These are phyloP conservation scores for Aspergillus niger DNA, from an alignment of 2,329 filamentous ascomycete genomes.

Conservation along the genomic window DNA sequence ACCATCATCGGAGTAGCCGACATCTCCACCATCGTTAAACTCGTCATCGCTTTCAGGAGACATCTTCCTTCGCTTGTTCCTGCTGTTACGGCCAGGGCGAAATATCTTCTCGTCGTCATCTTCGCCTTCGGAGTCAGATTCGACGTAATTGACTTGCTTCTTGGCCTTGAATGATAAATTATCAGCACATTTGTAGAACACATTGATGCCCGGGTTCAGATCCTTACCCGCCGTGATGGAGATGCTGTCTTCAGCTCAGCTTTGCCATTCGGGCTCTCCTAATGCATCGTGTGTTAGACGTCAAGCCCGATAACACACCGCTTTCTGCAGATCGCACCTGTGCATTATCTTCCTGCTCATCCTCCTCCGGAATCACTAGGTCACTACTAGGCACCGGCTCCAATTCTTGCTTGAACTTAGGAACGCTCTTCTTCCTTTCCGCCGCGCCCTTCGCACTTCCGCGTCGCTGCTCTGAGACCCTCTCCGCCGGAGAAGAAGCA, in stretches of 20 bases:
- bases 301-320: neutral
- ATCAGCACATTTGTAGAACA: neutral
- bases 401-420: conserved; percentile 51
- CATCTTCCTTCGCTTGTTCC: conserved; percentile 62
- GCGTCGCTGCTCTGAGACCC: conserved; percentile 34
- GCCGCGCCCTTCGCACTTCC: conserved; percentile 39
- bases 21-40: conserved; percentile 62
- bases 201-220: neutral
- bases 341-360: conserved; percentile 39
- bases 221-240: conserved; percentile 74
- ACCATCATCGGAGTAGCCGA: conserved; percentile 50
- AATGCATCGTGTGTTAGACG: conserved; percentile 16
- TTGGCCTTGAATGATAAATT: conserved; percentile 49
- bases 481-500: conserved; percentile 40
- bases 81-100: conserved; percentile 52
- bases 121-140: conserved; percentile 74
- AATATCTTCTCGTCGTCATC: conserved; percentile 73
- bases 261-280: conserved; percentile 48
- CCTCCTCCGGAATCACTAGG: conserved; percentile 66
- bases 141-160: conserved; percentile 72
- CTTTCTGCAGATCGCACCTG: conserved; percentile 44
- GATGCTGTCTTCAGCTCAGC: conserved; percentile 59
- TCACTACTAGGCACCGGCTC: conserved; percentile 85
- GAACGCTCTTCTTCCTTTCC: conserved; percentile 47
- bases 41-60: conserved; percentile 69